Evolutionary conservation across 306 rosid genomes (phyloP).

Genomic region (Canavalia ensiformis): DNA sequence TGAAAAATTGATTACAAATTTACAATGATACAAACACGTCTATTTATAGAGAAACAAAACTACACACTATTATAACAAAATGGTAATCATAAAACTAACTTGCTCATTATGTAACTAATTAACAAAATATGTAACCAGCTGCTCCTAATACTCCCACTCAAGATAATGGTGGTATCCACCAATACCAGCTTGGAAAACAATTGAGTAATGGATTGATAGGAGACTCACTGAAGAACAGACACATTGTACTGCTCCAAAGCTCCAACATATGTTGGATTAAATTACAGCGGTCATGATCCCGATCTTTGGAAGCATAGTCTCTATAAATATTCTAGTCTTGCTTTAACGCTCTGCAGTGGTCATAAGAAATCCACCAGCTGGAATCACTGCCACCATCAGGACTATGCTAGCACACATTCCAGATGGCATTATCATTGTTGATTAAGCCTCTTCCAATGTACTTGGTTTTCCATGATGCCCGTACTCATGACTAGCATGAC

Average conservation of each 20-base stretch:
- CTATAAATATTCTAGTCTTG: slow-evolving; percentile 92
- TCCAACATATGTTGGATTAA: slow-evolving; percentile 81
- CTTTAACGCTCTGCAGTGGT: slow-evolving; percentile 96
- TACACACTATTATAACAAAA: no score
- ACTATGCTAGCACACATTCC: slow-evolving; percentile 94
- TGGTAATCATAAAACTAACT: no score
- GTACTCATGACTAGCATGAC: slow-evolving; percentile 77
- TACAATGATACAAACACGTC: no score
- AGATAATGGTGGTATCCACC: no score
- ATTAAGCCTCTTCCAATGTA: slow-evolving; percentile 95
- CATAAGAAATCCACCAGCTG: slow-evolving; percentile 96
- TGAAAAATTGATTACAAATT: no score
- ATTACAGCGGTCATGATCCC: slow-evolving; percentile 82
- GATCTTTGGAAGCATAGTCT: slow-evolving; percentile 90
- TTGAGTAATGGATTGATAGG: slow-evolving; percentile 96
- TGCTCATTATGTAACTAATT: no score
- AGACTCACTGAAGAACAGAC: slow-evolving; percentile 92
- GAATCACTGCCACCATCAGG: slow-evolving; percentile 87
- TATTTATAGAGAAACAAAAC: no score
- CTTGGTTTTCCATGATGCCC: slow-evolving; percentile 98
- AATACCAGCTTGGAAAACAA: slow-evolving; percentile 83
- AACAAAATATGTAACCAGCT: no score
- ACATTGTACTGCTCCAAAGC: slow-evolving; percentile 87
- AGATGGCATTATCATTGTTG: slow-evolving; percentile 89
- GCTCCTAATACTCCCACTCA: no score